Evolutionary conservation across 2,329 filamentous ascomycete species (phyloP), one percentile per base, ranked within the genome.

Genomic region (Penicillium sp.): DNA sequence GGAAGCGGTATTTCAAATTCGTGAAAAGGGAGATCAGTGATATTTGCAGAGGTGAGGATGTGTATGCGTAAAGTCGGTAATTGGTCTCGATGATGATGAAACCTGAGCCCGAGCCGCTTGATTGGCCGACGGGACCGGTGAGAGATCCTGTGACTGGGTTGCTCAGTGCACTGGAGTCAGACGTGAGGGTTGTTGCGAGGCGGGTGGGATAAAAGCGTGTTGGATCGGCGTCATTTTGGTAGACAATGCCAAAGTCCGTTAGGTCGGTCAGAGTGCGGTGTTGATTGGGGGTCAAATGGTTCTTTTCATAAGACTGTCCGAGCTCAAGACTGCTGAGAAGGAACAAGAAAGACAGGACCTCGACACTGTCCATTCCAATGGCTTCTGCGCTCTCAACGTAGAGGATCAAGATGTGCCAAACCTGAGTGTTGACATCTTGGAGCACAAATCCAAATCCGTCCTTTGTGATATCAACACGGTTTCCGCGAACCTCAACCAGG

Each of bases 51-150:
- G 92, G 90, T 0, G 92, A 96, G 32, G 89, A 88, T 6, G 95
- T 97, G 77, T 99, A 99, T 31, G 94, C 94, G 77, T 99, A 99
- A 63, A 99, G 78, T 24, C 94, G 89, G 77, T 97, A 97, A 76
- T 99, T 99, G 8, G 94, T 99, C 78, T 99, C 94, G 62, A 99
- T 85, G 66, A 99, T 92, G 69, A 99, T 91, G 77, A 91, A 94
- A 58, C 92, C 92, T 5, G 73, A 70, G 10, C 70, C 69, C 6
- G 70, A 57, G 43, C 70, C 67, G 22, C 60, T 62, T 47, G 68
- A 69, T 46, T 62, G 53, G 43, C 65, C 65, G 21, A 61, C 57
- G 36, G 72, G 70, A 1, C 72, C 68, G 10, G 68, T 65, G 1
- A 86, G 81, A 7, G 87, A 87, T 40, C 88, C 87, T 29, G 85